phyloP scores from a whole-genome alignment of 345 rosid genomes.

The Heritiera fomes region DNA sequence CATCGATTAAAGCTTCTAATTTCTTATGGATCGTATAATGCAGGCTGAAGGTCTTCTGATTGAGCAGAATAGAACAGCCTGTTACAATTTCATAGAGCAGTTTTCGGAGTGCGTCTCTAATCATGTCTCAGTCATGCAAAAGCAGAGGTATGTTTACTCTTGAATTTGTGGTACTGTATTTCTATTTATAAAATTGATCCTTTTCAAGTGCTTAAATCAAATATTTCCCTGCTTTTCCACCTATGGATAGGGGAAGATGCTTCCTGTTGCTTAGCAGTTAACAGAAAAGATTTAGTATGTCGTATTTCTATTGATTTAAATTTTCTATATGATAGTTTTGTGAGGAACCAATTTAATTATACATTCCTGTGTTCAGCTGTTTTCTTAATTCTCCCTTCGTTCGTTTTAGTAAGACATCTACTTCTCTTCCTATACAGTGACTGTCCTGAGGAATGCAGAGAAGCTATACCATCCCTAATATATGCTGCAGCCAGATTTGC shows the following conservation, averaged over 20 bases:
- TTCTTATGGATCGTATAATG: neutral
- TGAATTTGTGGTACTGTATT: neutral
- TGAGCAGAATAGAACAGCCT: constrained; percentile 55
- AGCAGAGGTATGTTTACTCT: constrained; percentile 50
- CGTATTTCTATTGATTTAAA: neutral
- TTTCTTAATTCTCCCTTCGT: neutral
- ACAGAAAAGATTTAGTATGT: neutral
- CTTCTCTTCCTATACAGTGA: constrained; percentile 44
- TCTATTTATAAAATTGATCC: neutral
- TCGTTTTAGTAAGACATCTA: neutral
- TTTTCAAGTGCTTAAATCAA: neutral
- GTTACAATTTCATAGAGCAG: constrained; percentile 42
- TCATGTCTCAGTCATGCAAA: constrained; percentile 58
- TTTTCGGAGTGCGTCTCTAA: constrained; percentile 46
- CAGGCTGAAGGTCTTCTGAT: constrained; percentile 79
- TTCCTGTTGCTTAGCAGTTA: neutral
- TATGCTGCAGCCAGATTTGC: constrained; percentile 91
- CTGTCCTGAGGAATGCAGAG: constrained; percentile 82
- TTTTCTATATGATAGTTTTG: neutral
- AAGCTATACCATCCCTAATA: constrained; percentile 66
- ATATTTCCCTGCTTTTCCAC: neutral
- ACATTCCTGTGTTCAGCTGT: neutral
- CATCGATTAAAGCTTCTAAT: neutral
- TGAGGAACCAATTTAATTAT: neutral
- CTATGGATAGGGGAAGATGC: neutral